phyloP scores from a whole-genome alignment of 2,329 filamentous ascomycete species.

The Aspergillus luchuensis region DNA sequence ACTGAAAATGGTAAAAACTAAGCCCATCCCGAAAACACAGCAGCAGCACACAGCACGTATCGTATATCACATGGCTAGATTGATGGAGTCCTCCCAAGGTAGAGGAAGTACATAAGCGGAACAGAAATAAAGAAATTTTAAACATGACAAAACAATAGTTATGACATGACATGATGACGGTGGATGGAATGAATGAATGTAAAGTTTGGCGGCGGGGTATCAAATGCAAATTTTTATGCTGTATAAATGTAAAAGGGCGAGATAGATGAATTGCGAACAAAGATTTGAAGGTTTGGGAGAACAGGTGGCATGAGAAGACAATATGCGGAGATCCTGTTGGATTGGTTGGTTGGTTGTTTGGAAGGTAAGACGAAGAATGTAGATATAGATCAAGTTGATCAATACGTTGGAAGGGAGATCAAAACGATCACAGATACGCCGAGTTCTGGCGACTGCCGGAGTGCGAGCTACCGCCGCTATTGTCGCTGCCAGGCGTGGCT shows the following conservation, averaged over 20 bases:
- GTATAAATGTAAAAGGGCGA: background rate
- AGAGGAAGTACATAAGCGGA: background rate
- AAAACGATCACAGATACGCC: slow-evolving; percentile 26
- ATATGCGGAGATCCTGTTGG: too few relatives aligned
- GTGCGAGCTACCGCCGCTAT: slow-evolving; percentile 38
- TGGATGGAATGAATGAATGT: background rate
- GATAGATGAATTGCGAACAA: background rate
- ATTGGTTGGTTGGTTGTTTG: too few relatives aligned
- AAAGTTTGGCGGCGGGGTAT: slow-evolving; percentile 28
- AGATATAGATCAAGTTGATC: background rate
- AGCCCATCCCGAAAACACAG: background rate
- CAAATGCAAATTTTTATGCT: slow-evolving; percentile 29
- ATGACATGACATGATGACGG: background rate
- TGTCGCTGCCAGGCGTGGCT: slow-evolving; percentile 41
- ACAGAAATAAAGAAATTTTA: background rate
- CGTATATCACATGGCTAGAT: background rate
- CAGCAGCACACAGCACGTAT: background rate
- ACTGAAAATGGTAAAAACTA: background rate
- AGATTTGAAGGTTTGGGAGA: background rate
- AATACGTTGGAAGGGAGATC: background rate
- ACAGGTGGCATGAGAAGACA: background rate
- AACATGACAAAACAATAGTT: background rate
- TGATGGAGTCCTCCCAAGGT: background rate
- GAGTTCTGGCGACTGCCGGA: slow-evolving; percentile 36
- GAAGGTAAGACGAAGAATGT: too few relatives aligned